phyloP scores from a whole-genome alignment of 371 early-diverging fungal genomes.

The Lichtheimia corymbifera region DNA sequence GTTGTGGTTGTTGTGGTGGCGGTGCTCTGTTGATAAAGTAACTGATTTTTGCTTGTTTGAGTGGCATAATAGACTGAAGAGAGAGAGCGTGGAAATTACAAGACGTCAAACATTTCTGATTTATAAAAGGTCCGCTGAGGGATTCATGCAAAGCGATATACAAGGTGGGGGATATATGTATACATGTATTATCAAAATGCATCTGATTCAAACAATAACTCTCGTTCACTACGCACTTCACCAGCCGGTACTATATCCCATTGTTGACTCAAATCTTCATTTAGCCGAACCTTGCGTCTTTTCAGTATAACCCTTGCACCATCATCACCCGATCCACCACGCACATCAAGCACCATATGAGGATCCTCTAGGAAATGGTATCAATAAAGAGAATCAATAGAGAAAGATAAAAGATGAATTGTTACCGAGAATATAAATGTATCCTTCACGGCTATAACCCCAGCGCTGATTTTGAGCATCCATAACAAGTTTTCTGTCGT shows the following conservation, averaged over 20 bases:
- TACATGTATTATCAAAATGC: conserved; percentile 3
- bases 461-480: conserved; percentile 51
- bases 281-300: conserved; percentile 30
- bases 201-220: conserved; percentile 50
- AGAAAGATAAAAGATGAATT: too few relatives aligned
- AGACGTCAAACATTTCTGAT: too few relatives aligned
- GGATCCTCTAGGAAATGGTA: conserved; percentile 32
- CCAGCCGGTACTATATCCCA: conserved; percentile 54
- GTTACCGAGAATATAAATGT: conserved; percentile 25
- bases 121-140: too few relatives aligned
- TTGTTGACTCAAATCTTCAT: conserved; percentile 30
- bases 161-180: neutral
- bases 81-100: too few relatives aligned
- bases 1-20: too few relatives aligned
- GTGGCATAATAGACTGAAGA: too few relatives aligned
- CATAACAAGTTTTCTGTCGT: conserved; percentile 38
- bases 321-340: conserved; percentile 25
- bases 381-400: too few relatives aligned
- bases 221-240: conserved; percentile 37
- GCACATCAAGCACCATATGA: conserved; percentile 49
- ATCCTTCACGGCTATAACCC: conserved; percentile 43
- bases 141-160: too few relatives aligned
- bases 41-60: too few relatives aligned
- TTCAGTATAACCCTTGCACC: conserved; percentile 39
- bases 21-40: too few relatives aligned